Base-by-base conservation (phyloP, 345 rosid genomes). In the Gossypium sturtianum region DNA sequence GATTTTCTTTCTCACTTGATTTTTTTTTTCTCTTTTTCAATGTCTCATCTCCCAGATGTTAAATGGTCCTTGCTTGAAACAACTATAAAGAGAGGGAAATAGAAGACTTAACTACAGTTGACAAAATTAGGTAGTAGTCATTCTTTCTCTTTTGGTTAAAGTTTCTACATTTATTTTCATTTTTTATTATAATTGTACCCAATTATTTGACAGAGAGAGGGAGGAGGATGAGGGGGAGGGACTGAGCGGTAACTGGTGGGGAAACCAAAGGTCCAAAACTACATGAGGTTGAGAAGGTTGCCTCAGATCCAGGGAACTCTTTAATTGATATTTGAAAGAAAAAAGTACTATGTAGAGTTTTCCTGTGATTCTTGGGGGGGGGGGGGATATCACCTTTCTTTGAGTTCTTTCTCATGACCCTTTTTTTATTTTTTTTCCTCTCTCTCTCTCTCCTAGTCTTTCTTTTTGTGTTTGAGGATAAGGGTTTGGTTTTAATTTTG, bases 301-400 rank as follows among this genome's bases (percentile, higher is more conserved):
- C 94, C 89, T 87, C 73, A 73, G 87, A 86, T 88, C 89, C 87
- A 80, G 91, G 94, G 83, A 84, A 84, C 83, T 73, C 75, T 53
- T 69, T 75, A 70, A 72, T 73, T 66, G 67, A 73, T 77, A 72
- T 62, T 79, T 67, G 79, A 81, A 79, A 83, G 5, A 80, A 81
- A 79, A 76, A 77, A 59, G 68, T 67, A 12, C 62, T 25, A 58
- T 75, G 63, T 77, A 74, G 77, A 82, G 79, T 79, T 85, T 80
- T 82, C 89, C 74, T 85, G 87, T 84, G 90, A 85, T 81, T 83
- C 81, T 80, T 74, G 82, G 83, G 78, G 73, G 68, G 76, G 71
- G 72, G 83, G 78, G 73, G 68, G 76, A 76, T 72, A 76, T 83
- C 45, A 74, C 79, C 78, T 86, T 83, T 81, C 71, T 74, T 58